Percentiles rank a stretch among this genome's conserved stretches.
These are phyloP conservation scores for Coemansia sp. DNA, from an alignment of 192 early-diverging fungal genomes.

Conservation along the genomic window DNA sequence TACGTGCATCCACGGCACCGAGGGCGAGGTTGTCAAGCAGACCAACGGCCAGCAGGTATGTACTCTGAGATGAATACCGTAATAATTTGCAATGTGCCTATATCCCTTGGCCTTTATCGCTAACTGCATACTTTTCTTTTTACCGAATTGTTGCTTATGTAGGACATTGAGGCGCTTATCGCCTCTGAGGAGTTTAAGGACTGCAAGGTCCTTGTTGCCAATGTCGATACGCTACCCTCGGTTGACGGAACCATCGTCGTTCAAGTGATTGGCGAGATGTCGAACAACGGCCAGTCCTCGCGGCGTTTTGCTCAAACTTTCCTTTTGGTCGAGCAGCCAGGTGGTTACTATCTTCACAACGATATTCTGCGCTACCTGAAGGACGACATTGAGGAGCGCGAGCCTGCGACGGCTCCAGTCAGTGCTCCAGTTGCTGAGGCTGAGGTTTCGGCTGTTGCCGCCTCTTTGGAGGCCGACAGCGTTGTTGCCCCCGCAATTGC, in stretches of 20 bases:
- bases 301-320: conserved; percentile 94
- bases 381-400: conserved; percentile 75
- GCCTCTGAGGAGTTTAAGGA: conserved; percentile 76
- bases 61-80: background rate
- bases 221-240: conserved; percentile 84
- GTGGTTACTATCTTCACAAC: conserved; percentile 92
- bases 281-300: conserved; percentile 75
- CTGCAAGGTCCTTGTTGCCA: conserved; percentile 85
- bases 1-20: conserved; percentile 77
- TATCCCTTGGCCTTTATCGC: conserved; percentile 32
- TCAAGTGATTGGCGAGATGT: conserved; percentile 92
- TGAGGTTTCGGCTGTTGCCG: conserved; percentile 9
- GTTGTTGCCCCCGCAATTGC: conserved; percentile 21
- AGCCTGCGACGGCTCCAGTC: conserved; percentile 24
- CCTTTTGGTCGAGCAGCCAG: conserved; percentile 84
- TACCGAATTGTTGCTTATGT: background rate
- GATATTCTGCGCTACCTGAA: conserved; percentile 95
- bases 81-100: background rate
- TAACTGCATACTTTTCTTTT: conserved; percentile 22
- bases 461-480: conserved; percentile 8
- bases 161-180: conserved; percentile 87
- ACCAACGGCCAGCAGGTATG: conserved; percentile 69
- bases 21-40: conserved; percentile 71
- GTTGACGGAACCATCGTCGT: conserved; percentile 79
- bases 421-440: conserved; percentile 9